Percentiles rank a stretch among this genome's conserved stretches.
phyloP scores from a whole-genome alignment of 257 asterid species.

The Ehretia macrophylla region DNA sequence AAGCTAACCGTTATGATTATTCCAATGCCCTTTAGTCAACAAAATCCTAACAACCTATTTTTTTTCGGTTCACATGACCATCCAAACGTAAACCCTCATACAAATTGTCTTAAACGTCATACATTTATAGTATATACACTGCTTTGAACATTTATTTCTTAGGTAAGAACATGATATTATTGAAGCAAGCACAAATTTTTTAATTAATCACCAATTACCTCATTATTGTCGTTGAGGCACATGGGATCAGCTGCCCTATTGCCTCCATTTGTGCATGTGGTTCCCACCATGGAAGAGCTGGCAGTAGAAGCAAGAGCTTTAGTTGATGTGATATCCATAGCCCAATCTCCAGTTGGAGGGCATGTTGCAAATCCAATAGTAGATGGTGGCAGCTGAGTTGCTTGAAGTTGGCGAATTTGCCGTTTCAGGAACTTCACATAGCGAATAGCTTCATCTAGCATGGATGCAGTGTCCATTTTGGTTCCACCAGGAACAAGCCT shows the following conservation, averaged over 20 bases:
- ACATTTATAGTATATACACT: slow-evolving; percentile 5
- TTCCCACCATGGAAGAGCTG: not conserved
- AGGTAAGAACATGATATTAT: too few species aligned
- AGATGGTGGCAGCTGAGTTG: slow-evolving; percentile 13
- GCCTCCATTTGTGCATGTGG: slow-evolving; percentile 29
- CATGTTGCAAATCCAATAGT: slow-evolving; percentile 2
- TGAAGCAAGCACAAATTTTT: not conserved
- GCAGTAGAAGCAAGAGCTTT: slow-evolving; percentile 9
- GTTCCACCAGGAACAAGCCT: slow-evolving; percentile 89
- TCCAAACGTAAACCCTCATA: not conserved
- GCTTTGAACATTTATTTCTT: not conserved
- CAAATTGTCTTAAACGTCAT: slow-evolving; percentile 13
- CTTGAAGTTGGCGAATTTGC: slow-evolving; percentile 61
- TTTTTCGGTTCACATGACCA: slow-evolving; percentile 37
- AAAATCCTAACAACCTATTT: slow-evolving; percentile 74
- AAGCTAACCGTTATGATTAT: slow-evolving; percentile 69
- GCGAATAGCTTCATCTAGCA: slow-evolving; percentile 89
- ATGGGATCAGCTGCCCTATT: slow-evolving; percentile 16
- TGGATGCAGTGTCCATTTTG: slow-evolving; percentile 85
- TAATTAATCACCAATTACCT: slow-evolving; percentile 28
- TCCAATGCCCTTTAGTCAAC: slow-evolving; percentile 63
- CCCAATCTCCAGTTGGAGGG: slow-evolving; percentile 24
- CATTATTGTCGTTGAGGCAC: slow-evolving; percentile 23
- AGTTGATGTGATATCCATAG: slow-evolving; percentile 1
- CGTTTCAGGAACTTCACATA: slow-evolving; percentile 76